Evolutionary conservation across 202 grass and related monocot genomes (phyloP).

Genomic region (Zoysia matrella): DNA sequence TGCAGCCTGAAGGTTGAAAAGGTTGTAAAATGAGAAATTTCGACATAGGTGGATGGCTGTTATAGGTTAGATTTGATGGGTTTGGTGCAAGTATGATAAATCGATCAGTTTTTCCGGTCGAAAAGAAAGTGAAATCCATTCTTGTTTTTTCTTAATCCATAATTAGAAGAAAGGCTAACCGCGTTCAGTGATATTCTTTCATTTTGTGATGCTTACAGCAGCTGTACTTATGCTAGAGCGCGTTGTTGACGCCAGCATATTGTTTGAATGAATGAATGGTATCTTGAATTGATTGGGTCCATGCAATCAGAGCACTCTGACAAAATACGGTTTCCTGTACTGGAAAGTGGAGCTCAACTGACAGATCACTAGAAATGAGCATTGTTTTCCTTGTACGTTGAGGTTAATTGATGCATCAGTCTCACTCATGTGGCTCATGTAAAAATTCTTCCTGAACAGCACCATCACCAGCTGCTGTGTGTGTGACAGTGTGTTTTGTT

Average conservation of each 20-base stretch:
- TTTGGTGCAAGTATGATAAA: constrained; percentile 48
- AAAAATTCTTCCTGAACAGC: background rate
- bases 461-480: background rate
- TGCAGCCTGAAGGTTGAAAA: background rate
- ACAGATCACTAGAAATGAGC: background rate
- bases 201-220: constrained; percentile 1
- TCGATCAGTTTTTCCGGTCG: constrained; percentile 7
- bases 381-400: background rate
- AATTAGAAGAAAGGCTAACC: background rate
- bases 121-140: background rate
- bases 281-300: background rate
- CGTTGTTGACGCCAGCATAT: background rate
- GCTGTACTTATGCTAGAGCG: background rate
- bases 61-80: constrained; percentile 27
- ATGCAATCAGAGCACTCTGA: background rate
- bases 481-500: background rate
- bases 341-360: background rate
- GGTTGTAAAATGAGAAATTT: constrained; percentile 14
- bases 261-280: background rate
- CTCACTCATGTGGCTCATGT: constrained; percentile 8
- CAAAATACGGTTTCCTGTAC: background rate
- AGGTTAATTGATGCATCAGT: background rate
- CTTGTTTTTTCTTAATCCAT: background rate
- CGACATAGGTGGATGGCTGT: background rate
- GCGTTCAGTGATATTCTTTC: background rate